Conservation (phyloP, 176 grass and related monocot genomes). For the Carex myosuroides region DNA sequence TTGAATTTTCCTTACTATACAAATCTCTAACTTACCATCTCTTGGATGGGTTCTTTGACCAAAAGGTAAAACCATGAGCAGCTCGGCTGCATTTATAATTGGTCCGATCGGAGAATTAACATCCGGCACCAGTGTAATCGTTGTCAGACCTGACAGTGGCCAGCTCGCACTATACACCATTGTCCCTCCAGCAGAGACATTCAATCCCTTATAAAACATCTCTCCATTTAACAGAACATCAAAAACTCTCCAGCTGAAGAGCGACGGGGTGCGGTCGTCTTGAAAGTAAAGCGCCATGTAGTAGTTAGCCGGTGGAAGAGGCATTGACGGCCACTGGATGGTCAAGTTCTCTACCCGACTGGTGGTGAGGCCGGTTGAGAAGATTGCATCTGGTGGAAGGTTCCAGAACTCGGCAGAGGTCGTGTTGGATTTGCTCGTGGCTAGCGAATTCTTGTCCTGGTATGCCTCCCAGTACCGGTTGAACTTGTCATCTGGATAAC, state of each 20-base stretch:
- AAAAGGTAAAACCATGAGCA: slow-evolving; percentile 67
- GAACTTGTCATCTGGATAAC: slow-evolving; percentile 59
- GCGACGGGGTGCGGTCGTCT: slow-evolving; percentile 54
- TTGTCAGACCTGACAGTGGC: slow-evolving; percentile 55
- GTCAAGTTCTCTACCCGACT: slow-evolving; percentile 33
- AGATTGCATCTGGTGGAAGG: slow-evolving; percentile 46
- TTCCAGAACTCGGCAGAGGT: slow-evolving; percentile 65
- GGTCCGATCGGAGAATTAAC: slow-evolving; percentile 55
- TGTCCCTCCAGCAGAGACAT: slow-evolving; percentile 56
- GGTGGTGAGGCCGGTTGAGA: slow-evolving; percentile 46
- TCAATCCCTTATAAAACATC: slow-evolving; percentile 60
- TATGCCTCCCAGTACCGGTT: slow-evolving; percentile 78
- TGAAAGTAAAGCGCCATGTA: slow-evolving; percentile 89
- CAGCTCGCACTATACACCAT: slow-evolving; percentile 45
- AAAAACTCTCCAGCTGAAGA: slow-evolving; percentile 63
- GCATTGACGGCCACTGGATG: slow-evolving; percentile 54
- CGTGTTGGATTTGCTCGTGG: slow-evolving; percentile 45
- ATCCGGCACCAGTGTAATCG: slow-evolving; percentile 54
- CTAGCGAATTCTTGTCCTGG: slow-evolving; percentile 30
- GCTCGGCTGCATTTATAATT: slow-evolving; percentile 80
- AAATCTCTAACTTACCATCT: slow-evolving; percentile 48
- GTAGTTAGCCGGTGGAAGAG: slow-evolving; percentile 60
- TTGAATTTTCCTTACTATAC: not conserved
- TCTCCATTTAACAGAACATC: slow-evolving; percentile 61
- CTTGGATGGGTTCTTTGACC: slow-evolving; percentile 68